Evolutionary conservation across 2,329 filamentous ascomycete species (phyloP).

Genomic region (Alternaria conjuncta): DNA sequence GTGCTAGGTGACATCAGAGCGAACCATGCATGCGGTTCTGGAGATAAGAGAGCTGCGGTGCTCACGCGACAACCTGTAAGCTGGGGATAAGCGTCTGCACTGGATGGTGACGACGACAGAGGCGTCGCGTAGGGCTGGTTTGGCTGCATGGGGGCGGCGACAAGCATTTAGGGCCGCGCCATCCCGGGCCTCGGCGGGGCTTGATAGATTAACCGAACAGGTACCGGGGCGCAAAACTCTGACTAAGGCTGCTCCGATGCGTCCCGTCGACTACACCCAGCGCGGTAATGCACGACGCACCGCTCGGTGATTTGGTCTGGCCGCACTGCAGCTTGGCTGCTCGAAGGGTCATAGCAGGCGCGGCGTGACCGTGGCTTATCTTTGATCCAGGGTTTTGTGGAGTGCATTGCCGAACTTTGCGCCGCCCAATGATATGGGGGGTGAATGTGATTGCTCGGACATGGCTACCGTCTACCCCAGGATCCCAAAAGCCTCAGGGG

Average conservation of each 20-base stretch:
- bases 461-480: neutral
- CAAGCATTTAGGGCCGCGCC: conserved; percentile 31
- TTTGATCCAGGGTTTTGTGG: conserved; percentile 4
- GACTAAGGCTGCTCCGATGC: conserved; percentile 15
- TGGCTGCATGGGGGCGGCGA: conserved; percentile 13
- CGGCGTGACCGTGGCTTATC: conserved; percentile 6
- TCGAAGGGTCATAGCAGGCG: neutral
- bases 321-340: neutral
- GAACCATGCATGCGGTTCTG: neutral
- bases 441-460: neutral
- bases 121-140: conserved; percentile 15
- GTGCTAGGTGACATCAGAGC: neutral
- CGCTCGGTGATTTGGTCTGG: conserved; percentile 1
- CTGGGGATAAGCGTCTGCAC: neutral
- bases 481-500: neutral
- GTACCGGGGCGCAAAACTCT: conserved; percentile 14
- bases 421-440: conserved; percentile 9
- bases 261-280: conserved; percentile 18
- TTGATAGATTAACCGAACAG: conserved; percentile 26
- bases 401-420: conserved; percentile 17
- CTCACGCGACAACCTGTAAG: neutral
- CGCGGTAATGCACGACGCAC: conserved; percentile 23
- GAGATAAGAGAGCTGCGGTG: neutral
- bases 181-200: conserved; percentile 25
- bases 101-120: conserved; percentile 10